Conservation (phyloP, 1,284 basidiomycete species). For the Microbotryum scabiosae region DNA sequence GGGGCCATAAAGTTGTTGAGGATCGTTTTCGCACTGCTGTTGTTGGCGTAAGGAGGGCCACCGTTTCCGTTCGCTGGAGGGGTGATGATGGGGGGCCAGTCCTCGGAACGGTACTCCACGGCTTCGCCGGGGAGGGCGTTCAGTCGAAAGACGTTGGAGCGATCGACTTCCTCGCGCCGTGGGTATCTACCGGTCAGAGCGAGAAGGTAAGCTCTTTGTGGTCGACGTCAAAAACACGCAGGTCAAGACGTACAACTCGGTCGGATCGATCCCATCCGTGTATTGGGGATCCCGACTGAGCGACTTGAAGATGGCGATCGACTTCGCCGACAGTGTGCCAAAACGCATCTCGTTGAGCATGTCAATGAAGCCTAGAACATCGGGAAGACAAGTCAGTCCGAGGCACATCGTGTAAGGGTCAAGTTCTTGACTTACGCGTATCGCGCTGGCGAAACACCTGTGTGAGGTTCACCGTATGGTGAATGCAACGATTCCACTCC, state of each 20-base stretch:
- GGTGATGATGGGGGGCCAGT: slow-evolving; percentile 13
- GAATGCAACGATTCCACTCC: slow-evolving; percentile 69
- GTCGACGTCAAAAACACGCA: neutral
- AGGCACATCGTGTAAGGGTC: slow-evolving; percentile 14
- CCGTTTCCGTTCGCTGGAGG: neutral
- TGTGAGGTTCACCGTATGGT: slow-evolving; percentile 70
- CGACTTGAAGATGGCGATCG: slow-evolving; percentile 54
- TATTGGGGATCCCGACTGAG: slow-evolving; percentile 55
- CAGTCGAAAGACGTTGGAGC: slow-evolving; percentile 61
- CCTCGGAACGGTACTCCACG: slow-evolving; percentile 24
- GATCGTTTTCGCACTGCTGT: slow-evolving; percentile 19
- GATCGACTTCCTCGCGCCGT: slow-evolving; percentile 69
- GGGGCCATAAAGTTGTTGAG: slow-evolving; percentile 38
- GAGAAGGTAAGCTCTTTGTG: neutral
- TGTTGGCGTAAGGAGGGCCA: neutral
- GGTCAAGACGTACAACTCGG: slow-evolving; percentile 55
- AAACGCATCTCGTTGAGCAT: slow-evolving; percentile 87
- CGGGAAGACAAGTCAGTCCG: neutral
- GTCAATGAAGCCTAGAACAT: slow-evolving; percentile 61
- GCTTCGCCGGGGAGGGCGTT: slow-evolving; percentile 26
- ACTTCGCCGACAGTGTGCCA: slow-evolving; percentile 54
- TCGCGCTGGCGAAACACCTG: slow-evolving; percentile 72
- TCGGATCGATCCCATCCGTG: slow-evolving; percentile 64
- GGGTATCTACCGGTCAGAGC: slow-evolving; percentile 53
- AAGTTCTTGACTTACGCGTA: slow-evolving; percentile 35